Evolutionary conservation across 1,284 basidiomycete genomes (phyloP).

Genomic region (Leccinum pachyderme): DNA sequence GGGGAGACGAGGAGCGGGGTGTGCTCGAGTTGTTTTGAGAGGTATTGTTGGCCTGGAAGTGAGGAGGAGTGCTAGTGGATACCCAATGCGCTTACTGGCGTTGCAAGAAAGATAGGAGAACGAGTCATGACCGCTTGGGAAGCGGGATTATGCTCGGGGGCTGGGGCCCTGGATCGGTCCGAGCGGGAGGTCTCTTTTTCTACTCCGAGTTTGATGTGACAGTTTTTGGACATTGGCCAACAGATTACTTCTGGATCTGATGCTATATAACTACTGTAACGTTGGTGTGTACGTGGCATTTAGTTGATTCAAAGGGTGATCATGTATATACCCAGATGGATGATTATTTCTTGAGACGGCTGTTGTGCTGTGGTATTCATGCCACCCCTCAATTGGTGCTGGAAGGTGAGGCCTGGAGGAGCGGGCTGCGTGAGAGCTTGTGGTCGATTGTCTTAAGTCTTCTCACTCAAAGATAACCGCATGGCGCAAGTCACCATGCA

Average conservation of each 20-base stretch:
- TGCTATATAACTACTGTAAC: not conserved
- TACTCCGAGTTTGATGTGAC: not conserved
- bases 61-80: not conserved
- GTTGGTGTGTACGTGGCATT: not conserved
- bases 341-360: not conserved
- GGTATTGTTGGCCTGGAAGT: conserved; percentile 37
- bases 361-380: not conserved
- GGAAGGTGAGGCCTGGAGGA: not conserved
- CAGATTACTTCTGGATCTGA: no score
- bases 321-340: not conserved
- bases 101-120: not conserved
- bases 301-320: not conserved
- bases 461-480: no score
- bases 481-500: no score
- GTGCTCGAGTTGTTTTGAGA: conserved; percentile 38
- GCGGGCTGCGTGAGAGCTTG: not conserved
- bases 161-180: not conserved
- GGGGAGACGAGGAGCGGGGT: conserved; percentile 35
- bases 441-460: no score
- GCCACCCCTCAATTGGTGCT: not conserved
- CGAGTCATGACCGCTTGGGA: not conserved
- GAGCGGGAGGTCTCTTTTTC: not conserved
- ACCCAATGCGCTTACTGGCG: not conserved
- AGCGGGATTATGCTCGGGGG: no score
- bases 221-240: not conserved